Conservation (phyloP, 352 stramenopile genomes). For the Phytophthora tubulina region DNA sequence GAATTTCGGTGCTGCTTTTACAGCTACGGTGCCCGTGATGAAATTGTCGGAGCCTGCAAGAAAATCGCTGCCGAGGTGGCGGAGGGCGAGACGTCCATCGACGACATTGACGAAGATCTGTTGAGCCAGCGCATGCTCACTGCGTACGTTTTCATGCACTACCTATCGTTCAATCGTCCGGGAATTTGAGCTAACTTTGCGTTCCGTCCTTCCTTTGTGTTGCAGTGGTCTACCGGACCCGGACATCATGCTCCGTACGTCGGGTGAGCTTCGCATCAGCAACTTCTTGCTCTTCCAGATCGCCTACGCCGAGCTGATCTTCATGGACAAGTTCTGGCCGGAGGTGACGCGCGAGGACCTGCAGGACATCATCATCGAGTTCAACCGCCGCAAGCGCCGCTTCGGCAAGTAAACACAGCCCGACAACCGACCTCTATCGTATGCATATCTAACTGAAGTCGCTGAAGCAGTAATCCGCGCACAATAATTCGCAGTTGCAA, state of each 20-base stretch:
- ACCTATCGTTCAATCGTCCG: conserved; percentile 16
- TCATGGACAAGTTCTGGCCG: conserved; percentile 96
- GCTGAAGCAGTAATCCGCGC: conserved; percentile 8
- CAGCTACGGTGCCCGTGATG: conserved; percentile 95
- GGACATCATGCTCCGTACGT: conserved; percentile 96
- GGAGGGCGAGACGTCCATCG: conserved; percentile 59
- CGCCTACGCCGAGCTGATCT: conserved; percentile 96
- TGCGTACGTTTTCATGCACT: conserved; percentile 54
- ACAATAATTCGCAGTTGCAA: conserved; percentile 19
- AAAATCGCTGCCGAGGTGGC: conserved; percentile 88
- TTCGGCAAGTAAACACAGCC: conserved; percentile 90
- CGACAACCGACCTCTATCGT: conserved; percentile 4
- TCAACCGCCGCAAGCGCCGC: conserved; percentile 85
- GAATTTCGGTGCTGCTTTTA: conserved; percentile 42
- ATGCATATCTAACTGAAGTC: conserved; percentile 36
- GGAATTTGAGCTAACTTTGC: conserved; percentile 12
- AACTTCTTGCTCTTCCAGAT: conserved; percentile 98
- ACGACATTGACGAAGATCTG: conserved; percentile 83
- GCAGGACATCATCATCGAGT: conserved; percentile 82
- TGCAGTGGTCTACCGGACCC: conserved; percentile 88
- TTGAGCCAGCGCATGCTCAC: conserved; percentile 82
- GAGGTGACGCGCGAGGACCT: conserved; percentile 92
- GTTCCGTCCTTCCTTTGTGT: conserved; percentile 28
- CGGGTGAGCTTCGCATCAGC: conserved; percentile 94
- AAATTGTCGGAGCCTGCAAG: conserved; percentile 94